These are phyloP conservation scores for Penicillium argentinense DNA, from an alignment of 495 filamentous ascomycete genomes.

Conservation along the genomic window DNA sequence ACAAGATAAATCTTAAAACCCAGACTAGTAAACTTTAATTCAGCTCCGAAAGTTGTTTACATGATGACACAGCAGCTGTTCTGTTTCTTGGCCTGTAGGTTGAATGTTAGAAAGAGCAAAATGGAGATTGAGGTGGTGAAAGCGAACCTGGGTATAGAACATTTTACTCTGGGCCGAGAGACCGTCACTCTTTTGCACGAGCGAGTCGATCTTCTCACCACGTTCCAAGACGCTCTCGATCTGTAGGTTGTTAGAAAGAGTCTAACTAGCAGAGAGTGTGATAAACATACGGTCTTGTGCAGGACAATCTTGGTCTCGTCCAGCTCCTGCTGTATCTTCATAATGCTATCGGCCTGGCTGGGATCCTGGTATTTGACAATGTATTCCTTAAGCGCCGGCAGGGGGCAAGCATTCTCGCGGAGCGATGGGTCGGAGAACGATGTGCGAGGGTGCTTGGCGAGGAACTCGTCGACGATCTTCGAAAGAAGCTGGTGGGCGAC, in stretches of 20 bases:
- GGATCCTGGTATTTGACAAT: slow-evolving; percentile 89
- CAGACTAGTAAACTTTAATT: too few species aligned
- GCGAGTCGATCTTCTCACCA: slow-evolving; percentile 82
- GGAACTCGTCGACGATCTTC: slow-evolving; percentile 92
- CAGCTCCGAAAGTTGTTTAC: too few species aligned
- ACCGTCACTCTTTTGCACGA: slow-evolving; percentile 86
- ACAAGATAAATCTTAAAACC: too few species aligned
- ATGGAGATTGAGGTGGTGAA: too few species aligned
- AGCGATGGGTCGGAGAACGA: slow-evolving; percentile 55
- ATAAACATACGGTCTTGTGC: slow-evolving; percentile 70
- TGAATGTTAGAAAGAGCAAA: background rate
- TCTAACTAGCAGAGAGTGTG: slow-evolving; percentile 11
- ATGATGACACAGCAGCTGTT: slow-evolving; percentile 90
- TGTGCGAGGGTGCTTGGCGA: slow-evolving; percentile 71
- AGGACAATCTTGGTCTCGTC: slow-evolving; percentile 98
- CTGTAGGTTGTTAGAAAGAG: slow-evolving; percentile 5
- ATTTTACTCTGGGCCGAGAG: slow-evolving; percentile 89
- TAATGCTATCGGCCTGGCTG: slow-evolving; percentile 81
- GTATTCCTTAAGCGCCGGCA: slow-evolving; percentile 76
- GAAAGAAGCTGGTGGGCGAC: slow-evolving; percentile 93
- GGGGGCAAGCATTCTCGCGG: slow-evolving; percentile 40
- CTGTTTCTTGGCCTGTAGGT: slow-evolving; percentile 82
- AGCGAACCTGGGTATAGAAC: slow-evolving; percentile 78
- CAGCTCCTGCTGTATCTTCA: slow-evolving; percentile 94
- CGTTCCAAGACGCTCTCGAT: slow-evolving; percentile 86